Base-by-base conservation (phyloP, 345 rosid genomes). In the Trapa bicornis region DNA sequence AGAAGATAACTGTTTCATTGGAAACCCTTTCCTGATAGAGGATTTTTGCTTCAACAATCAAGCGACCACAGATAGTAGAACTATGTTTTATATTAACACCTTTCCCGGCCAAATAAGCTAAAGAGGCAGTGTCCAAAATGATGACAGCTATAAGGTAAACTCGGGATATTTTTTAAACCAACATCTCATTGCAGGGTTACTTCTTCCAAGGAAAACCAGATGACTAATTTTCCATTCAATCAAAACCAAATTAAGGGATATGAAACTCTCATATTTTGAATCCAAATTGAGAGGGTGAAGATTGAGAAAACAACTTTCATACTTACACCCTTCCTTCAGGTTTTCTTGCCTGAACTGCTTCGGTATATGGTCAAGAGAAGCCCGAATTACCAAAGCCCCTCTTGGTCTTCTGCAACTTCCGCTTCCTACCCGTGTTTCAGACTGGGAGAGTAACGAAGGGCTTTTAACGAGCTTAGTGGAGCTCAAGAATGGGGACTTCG, bases 251-350 rank as follows among this genome's bases (percentile, higher is more conserved):
- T 22, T 22, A 22, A 22, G 29, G 29, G 60, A 54, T 32, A n/a
- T 50, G 22, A 15, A 67, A 50, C 3, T 48, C 10, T 37, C 11
- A 35, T 2, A 39, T 43, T 65, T 14, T 65, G 3, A 61, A 47
- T 9, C 7, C 16, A 65, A 43, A 38, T 64, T 14, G 22, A 50
- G 22, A 45, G 14, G 14, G 56, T 15, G 56, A 50, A 50, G 56
- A 50, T 50, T 50, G 56, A 50, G 56, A 50, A 65, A 42, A 14
- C 37, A 37, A 72, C 33, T 65, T 43, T 45, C 70, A 48, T n/a
- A 80, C 84, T 71, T 37, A 89, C 98, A 69, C 81, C 90, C 96
- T 70, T 85, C 94, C 73, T 80, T 77, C 76, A 93, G 87, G 68
- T 93, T 89, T 57, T 88, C 82, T 69, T 81, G 74, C 54, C 89